phyloP scores from a whole-genome alignment of 257 asterid species.

The Solanum paucissectum region DNA sequence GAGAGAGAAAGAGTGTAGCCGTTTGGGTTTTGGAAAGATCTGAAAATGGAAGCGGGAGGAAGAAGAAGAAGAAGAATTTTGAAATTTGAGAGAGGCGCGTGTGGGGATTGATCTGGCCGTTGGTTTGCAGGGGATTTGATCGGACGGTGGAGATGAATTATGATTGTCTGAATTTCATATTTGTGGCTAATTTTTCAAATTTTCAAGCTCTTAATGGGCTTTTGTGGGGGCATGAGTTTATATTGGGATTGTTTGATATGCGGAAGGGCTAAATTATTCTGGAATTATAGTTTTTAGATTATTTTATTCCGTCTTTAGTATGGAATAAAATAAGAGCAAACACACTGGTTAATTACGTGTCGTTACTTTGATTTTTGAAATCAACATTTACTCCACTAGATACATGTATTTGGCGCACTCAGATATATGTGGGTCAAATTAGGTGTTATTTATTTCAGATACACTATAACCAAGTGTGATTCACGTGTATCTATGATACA shows the following conservation, averaged over 20 bases:
- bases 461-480: neutral
- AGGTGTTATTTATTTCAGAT: no score
- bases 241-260: neutral
- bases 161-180: neutral
- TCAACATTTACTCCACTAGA: neutral
- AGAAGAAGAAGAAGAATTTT: constrained; percentile 4
- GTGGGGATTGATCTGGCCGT: constrained; percentile 12
- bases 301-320: no score
- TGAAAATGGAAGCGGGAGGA: constrained; percentile 33
- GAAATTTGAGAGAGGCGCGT: constrained; percentile 35
- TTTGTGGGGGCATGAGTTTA: neutral
- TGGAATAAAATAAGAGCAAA: neutral
- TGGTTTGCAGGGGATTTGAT: neutral
- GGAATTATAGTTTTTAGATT: no score
- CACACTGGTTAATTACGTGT: neutral
- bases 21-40: constrained; percentile 8
- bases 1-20: neutral
- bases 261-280: neutral
- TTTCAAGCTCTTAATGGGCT: neutral
- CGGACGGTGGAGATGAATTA: neutral
- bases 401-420: neutral
- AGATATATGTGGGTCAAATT: no score
- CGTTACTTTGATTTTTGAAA: neutral
- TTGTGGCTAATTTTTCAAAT: neutral
- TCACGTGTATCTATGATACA: neutral